phyloP scores from a whole-genome alignment of 192 early-diverging fungal species.

The Rhizophagus clarus region DNA sequence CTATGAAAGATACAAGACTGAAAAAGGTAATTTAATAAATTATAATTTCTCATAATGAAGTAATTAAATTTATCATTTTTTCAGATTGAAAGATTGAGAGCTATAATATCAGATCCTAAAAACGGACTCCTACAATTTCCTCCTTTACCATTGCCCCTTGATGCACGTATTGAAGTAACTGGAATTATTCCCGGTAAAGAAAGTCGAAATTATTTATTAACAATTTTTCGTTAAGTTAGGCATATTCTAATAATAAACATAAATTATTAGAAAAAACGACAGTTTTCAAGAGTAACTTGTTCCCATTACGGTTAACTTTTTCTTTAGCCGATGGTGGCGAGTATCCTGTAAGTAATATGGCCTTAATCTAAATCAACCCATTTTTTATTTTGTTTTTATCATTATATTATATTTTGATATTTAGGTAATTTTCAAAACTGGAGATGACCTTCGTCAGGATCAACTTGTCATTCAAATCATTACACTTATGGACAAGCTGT shows the following conservation, averaged over 20 bases:
- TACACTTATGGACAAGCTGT: constrained; percentile 93
- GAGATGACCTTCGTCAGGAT: constrained; percentile 98
- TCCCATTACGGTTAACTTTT: constrained; percentile 88
- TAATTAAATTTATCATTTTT: background rate
- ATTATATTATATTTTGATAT: background rate
- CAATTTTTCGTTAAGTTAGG: background rate
- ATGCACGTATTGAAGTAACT: constrained; percentile 84
- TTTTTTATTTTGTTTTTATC: constrained; percentile 9
- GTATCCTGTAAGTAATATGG: constrained; percentile 67
- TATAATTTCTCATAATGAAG: background rate
- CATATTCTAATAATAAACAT: background rate
- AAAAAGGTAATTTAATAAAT: constrained; percentile 68
- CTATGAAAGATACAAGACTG: constrained; percentile 79
- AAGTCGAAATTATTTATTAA: background rate
- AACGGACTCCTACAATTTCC: constrained; percentile 79
- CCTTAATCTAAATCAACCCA: background rate
- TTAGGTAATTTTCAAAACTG: constrained; percentile 92
- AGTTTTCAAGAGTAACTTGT: constrained; percentile 91
- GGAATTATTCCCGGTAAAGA: constrained; percentile 78
- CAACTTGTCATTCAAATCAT: constrained; percentile 98
- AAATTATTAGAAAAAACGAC: constrained; percentile 65
- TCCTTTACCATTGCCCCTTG: constrained; percentile 86
- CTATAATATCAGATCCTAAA: constrained; percentile 81
- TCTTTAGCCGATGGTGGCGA: constrained; percentile 78
- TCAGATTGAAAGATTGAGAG: constrained; percentile 81